Evolutionary conservation across 371 early-diverging fungal genomes (phyloP), one percentile per base, ranked within the genome.

Genomic region (Zychaea mexicana): DNA sequence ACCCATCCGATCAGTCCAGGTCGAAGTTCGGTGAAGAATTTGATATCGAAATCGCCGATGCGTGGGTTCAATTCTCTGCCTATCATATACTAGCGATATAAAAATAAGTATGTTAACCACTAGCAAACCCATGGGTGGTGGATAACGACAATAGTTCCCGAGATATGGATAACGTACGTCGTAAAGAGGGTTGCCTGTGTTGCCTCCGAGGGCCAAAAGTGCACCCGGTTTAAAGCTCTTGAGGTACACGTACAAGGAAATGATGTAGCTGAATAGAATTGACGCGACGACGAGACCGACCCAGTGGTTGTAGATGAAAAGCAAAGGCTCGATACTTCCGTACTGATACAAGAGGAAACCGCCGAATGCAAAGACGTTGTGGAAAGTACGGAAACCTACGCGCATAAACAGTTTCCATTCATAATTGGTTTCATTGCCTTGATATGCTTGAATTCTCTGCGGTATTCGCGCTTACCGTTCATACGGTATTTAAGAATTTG

Each of bases 11-110:
- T 86, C 59, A 96, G 75, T 4, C 96, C 96, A 38, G 96, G 94
- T 42, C 98, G 88, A 59, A 96, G 88, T 82, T 96, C 97, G 56
- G 90, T 88, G 65, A 97, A 92, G 71, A 90, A 93, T 82, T 98
- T 98, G 79, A 96, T 83, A 70, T 98, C 97, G 59, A 97, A 89
- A n/a, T 77, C 68, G 30, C 86, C 87, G 58, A 91, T 76, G 45
- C 95, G 89, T 63, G 97, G 98, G 78, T 96, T 96, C 61, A 93
- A 81, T 68, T 92, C 92, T 62, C 92, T 86, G 55, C 94, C 94
- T 63, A 94, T 90, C 72, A 89, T 88, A 63, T 88, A 93, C 86
- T 85, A 67, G 47, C 17, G 38, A 38, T n/a, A n/a, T n/a, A n/a
- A n/a, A n/a, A n/a, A n/a, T n/a, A n/a, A n/a, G n/a, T n/a, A n/a